Evolutionary conservation across 176 grass and related monocot genomes (phyloP).

Genomic region (Rhynchospora tenuis): DNA sequence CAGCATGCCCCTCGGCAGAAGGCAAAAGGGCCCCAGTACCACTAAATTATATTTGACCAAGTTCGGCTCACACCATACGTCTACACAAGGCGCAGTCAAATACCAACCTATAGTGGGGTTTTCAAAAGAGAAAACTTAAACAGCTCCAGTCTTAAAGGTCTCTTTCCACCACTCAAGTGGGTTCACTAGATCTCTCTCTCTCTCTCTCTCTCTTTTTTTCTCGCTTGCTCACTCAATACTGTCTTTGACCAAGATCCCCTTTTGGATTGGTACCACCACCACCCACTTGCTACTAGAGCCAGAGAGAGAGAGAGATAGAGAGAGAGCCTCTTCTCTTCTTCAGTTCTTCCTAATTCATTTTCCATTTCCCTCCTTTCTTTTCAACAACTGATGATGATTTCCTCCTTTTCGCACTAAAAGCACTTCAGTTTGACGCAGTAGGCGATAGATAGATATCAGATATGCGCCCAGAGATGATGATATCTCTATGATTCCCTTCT

Average conservation of each 20-base stretch:
- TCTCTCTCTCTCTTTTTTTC: not conserved
- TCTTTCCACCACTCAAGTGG: not conserved
- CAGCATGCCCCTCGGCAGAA: too few relatives aligned
- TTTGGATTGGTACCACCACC: not conserved
- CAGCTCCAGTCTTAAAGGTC: not conserved
- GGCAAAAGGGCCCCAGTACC: too few relatives aligned
- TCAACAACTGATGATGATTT: constrained; percentile 13
- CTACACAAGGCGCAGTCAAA: too few relatives aligned
- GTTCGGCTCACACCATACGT: too few relatives aligned
- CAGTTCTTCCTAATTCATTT: constrained; percentile 5
- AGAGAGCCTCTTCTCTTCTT: not conserved
- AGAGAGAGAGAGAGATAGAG: too few relatives aligned
- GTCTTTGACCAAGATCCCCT: not conserved
- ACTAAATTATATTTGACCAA: too few relatives aligned
- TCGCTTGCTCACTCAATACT: not conserved
- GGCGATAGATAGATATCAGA: not conserved
- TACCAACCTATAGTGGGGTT: too few relatives aligned
- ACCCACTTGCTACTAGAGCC: too few relatives aligned
- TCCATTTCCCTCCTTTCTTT: constrained; percentile 10
- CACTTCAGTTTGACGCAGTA: constrained; percentile 6
- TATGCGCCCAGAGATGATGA: constrained; percentile 9
- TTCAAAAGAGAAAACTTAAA: too few relatives aligned
- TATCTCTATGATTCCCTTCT: constrained; percentile 42
- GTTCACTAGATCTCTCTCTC: not conserved
- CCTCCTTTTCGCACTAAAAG: constrained; percentile 30